Conservation (phyloP, 2,329 filamentous ascomycete genomes). For the Alternaria sp. region DNA sequence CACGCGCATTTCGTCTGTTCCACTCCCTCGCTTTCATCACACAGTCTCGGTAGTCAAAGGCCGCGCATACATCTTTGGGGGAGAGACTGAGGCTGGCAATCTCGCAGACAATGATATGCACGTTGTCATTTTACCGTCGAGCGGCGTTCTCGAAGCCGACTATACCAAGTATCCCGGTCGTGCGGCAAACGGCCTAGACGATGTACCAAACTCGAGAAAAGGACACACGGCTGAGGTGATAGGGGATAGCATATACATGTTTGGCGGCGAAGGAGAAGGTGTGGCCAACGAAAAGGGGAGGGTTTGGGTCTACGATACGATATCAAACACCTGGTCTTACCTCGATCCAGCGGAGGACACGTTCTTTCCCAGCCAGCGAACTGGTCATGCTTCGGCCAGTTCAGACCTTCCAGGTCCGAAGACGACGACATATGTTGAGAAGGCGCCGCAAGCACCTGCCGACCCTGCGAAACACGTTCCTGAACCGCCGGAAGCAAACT, state of each 20-base stretch:
- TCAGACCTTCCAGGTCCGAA: constrained; percentile 54
- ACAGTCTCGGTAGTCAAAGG: constrained; percentile 63
- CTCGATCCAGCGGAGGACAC: constrained; percentile 48
- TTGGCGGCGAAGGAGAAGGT: constrained; percentile 51
- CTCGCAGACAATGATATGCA: constrained; percentile 63
- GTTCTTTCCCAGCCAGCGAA: constrained; percentile 42
- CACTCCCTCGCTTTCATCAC: constrained; percentile 61
- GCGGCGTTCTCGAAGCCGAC: constrained; percentile 55
- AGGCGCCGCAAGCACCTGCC: constrained; percentile 52
- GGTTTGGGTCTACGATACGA: constrained; percentile 57
- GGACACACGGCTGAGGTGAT: constrained; percentile 56
- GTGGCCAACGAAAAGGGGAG: constrained; percentile 48
- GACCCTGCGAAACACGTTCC: constrained; percentile 55
- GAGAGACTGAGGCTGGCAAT: constrained; percentile 51
- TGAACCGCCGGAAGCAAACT: constrained; percentile 51
- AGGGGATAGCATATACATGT: constrained; percentile 57
- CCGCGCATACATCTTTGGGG: constrained; percentile 66
- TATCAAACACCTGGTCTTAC: constrained; percentile 52
- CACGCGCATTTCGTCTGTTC: constrained; percentile 56
- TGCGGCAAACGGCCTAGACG: constrained; percentile 36
- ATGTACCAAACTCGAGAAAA: constrained; percentile 52
- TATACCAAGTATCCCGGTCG: constrained; percentile 51
- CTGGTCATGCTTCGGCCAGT: constrained; percentile 49
- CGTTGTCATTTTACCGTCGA: constrained; percentile 60
- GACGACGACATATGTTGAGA: constrained; percentile 39